Evolutionary conservation across 306 rosid species (phyloP), one percentile per base, ranked within the genome.

Genomic region (barrel medic (Medicago truncatula)): DNA sequence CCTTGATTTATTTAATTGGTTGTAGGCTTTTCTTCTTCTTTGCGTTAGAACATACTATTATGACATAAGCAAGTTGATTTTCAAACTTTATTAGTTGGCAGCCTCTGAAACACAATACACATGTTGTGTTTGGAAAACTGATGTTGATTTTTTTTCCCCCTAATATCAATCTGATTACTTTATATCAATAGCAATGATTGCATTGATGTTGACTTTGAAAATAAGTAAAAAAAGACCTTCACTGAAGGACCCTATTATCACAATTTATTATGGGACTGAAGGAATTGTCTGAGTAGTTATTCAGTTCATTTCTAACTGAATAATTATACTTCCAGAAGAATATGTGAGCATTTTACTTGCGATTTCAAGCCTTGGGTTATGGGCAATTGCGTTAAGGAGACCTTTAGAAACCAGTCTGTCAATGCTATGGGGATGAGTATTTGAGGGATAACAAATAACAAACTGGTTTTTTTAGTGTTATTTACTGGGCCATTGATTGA

Each of bases 51-150:
- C 38, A 16, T 64, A 59, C 76, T 73, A 8, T 57, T 41, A 18
- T 67, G 64, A 34, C 64, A 58, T 59, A 73, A 28, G 62, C 68
- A 14, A 67, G 72, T 41, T 58, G 17, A 18, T 54, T 77, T 77
- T 67, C 28, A 40, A 25, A 25, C 38, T 8, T 46, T 50, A 4
- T 75, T 71, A 59, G 13, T 28, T 40, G 53, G 50, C 6, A 61
- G 44, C 41, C 9, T 60, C 43, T 54, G 53, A 61, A 65, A 41
- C 49, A 56, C 76, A 3, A 62, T 40, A 25, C 12, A 18, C 47
- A 56, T 76, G 65, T 50, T 65, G 9, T 31, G 60, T 34, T 58
- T 17, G 44, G 25, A 58, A 76, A 71, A 34, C 56, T 47, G 34
- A 50, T 40, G 65, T 20, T 17, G 1, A 3, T 16, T 54, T 65